phyloP scores from a whole-genome alignment of 352 stramenopile species.

The Pythium aquatile region DNA sequence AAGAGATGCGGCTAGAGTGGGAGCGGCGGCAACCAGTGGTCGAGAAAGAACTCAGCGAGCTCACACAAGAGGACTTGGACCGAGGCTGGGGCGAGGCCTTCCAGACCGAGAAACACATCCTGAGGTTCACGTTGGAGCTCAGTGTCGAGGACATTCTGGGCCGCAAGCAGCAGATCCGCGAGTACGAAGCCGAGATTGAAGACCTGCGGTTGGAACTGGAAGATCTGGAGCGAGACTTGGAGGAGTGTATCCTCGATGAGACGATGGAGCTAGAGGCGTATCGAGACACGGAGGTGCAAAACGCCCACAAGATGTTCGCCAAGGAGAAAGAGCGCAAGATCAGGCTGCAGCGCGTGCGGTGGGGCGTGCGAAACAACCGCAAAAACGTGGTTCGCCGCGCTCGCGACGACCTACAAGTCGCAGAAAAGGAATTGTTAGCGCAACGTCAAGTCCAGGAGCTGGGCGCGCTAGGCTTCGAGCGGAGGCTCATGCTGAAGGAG shows the following conservation, averaged over 20 bases:
- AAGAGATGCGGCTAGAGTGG: constrained; percentile 79
- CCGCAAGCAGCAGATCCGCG: constrained; percentile 53
- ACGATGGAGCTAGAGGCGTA: constrained; percentile 63
- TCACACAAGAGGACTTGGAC: constrained; percentile 72
- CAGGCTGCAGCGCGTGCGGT: constrained; percentile 58
- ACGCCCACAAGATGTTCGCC: constrained; percentile 42
- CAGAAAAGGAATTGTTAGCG: constrained; percentile 37
- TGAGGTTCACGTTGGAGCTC: constrained; percentile 69
- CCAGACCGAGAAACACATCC: constrained; percentile 68
- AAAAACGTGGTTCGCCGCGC: constrained; percentile 46
- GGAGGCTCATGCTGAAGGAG: constrained; percentile 47
- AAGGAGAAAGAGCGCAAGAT: constrained; percentile 38
- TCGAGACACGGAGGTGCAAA: constrained; percentile 51
- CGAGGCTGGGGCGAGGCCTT: constrained; percentile 80
- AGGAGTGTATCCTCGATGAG: constrained; percentile 64
- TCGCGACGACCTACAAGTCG: constrained; percentile 37
- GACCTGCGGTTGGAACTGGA: constrained; percentile 69
- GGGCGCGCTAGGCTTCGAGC: constrained; percentile 51
- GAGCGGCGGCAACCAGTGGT: constrained; percentile 69
- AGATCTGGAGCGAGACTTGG: constrained; percentile 75
- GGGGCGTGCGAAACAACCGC: constrained; percentile 58
- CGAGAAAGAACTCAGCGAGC: constrained; percentile 58
- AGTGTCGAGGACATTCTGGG: constrained; percentile 74
- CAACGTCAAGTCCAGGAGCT: constrained; percentile 52
- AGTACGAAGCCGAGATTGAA: constrained; percentile 76